Evolutionary conservation across 306 rosid genomes (phyloP).

Genomic region (Hylodesmum podocarpum): DNA sequence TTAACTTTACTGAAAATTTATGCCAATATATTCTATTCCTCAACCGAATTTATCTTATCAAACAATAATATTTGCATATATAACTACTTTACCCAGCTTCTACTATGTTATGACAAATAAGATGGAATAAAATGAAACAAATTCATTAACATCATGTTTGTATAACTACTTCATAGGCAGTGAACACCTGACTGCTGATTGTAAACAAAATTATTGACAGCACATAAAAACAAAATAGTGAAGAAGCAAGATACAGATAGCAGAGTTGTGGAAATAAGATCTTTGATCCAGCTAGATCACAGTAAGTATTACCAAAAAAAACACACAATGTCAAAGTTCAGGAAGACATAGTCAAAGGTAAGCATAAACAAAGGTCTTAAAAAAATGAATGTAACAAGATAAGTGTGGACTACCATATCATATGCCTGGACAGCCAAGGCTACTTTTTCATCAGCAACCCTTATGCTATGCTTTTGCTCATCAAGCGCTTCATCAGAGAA

Average conservation of each 20-base stretch:
- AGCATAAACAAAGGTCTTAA: not conserved
- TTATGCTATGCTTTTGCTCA: slow-evolving; percentile 93
- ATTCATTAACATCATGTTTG: not conserved
- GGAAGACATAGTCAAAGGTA: not conserved
- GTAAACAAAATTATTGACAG: not conserved
- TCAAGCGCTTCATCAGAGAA: slow-evolving; percentile 95
- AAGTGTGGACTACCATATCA: slow-evolving; percentile 69
- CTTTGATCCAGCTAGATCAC: not conserved
- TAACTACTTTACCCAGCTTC: not conserved
- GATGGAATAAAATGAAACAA: not conserved
- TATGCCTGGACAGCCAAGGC: slow-evolving; percentile 89
- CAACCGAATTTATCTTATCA: not conserved
- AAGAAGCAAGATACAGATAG: slow-evolving; percentile 2
- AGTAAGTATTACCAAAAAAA: not conserved
- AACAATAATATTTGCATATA: not conserved
- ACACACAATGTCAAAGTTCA: not conserved
- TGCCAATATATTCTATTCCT: not conserved
- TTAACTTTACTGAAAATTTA: not conserved
- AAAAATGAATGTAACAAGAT: slow-evolving; percentile 17
- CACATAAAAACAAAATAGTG: not conserved
- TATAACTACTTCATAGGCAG: not conserved
- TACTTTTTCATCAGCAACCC: slow-evolving; percentile 93
- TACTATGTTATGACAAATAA: not conserved
- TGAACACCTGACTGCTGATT: not conserved
- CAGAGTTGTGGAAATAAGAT: not conserved